Percentiles rank a stretch among this genome's conserved stretches.
These are phyloP conservation scores for Linum tenue DNA, from an alignment of 345 rosid species.

Conservation along the genomic window DNA sequence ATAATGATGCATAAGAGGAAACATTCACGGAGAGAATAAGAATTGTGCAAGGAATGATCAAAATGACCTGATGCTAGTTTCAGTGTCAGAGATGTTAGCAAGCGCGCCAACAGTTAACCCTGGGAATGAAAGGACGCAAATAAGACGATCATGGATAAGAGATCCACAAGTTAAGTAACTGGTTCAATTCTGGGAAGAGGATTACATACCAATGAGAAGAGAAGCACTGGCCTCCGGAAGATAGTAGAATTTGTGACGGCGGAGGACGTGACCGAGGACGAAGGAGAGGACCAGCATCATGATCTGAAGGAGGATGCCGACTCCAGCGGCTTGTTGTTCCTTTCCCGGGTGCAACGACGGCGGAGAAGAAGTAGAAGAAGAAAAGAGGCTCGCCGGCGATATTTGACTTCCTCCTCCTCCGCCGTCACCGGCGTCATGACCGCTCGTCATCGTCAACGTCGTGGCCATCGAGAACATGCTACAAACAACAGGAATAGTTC, in stretches of 20 bases:
- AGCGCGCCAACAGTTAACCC: slow-evolving; percentile 86
- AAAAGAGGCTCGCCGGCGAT: neutral
- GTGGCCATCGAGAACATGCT: neutral
- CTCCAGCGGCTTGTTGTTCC: slow-evolving; percentile 97
- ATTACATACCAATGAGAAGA: slow-evolving; percentile 66
- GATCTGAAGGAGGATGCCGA: slow-evolving; percentile 96
- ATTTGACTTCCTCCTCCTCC: neutral
- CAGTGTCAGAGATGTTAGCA: slow-evolving; percentile 84
- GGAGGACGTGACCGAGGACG: slow-evolving; percentile 92
- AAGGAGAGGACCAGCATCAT: slow-evolving; percentile 99
- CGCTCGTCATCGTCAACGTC: neutral
- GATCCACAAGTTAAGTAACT: neutral
- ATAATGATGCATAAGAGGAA: neutral
- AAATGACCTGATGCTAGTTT: slow-evolving; percentile 71
- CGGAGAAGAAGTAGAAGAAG: neutral
- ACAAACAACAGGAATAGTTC: neutral
- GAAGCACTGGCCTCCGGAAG: slow-evolving; percentile 99
- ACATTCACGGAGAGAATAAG: neutral
- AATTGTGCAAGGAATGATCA: slow-evolving; percentile 10
- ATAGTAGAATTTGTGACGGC: slow-evolving; percentile 91
- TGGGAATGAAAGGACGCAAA: slow-evolving; percentile 15
- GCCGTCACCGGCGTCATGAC: neutral
- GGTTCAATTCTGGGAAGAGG: neutral
- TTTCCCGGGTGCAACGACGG: slow-evolving; percentile 40
- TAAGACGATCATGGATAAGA: neutral